Base-by-base conservation (phyloP, 2,329 filamentous ascomycete species). In the Didymella arachidicola region DNA sequence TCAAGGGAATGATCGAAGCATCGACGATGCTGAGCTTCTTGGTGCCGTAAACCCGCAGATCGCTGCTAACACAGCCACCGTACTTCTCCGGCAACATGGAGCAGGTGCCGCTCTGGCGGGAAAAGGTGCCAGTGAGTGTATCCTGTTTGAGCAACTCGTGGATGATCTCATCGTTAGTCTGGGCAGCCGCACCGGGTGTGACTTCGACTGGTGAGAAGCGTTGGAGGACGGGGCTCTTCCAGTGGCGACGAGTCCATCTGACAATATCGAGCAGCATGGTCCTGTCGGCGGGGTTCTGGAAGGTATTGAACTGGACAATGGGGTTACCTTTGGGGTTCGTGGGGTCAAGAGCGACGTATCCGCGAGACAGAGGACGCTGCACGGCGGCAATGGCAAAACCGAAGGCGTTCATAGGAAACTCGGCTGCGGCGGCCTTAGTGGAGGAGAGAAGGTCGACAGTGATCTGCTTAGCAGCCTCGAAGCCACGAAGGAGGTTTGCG, bases 271-370 rank as follows among this genome's bases (percentile, higher is more conserved):
- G 61, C 1, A 76, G 43, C 25, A 76, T 56, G 5, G 42, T 36
- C 42, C 47, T 70, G 53, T 80, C 78, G 8, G 73, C 51, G 1
- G 73, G 74, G 60, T 78, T 73, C 29, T 68, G 57, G 38, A 63
- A 73, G 16, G 75, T 69, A 48, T 68, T 69, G 55, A 65, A 76
- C 34, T 74, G 58, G 41, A 74, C 56, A 12, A 73, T 57, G 1
- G 72, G 73, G 3, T 63, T 59, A 10, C 59, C 62, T 2, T 47
- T 39, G 4, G 72, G 72, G 46, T 75, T 67, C 14, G 68, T 67
- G 10, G 70, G 69, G 56, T 74, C 71, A 46, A 76, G 64, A 4
- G 64, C 66, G 36, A 77, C 71, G 19, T 67, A 70, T 11, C 75
- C 76, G 38, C 75, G 72, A 7, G 66, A 60, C 0, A 66, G 27